These are phyloP conservation scores for Neurospora sublineolata DNA, from an alignment of 495 filamentous ascomycete species.

Conservation along the genomic window DNA sequence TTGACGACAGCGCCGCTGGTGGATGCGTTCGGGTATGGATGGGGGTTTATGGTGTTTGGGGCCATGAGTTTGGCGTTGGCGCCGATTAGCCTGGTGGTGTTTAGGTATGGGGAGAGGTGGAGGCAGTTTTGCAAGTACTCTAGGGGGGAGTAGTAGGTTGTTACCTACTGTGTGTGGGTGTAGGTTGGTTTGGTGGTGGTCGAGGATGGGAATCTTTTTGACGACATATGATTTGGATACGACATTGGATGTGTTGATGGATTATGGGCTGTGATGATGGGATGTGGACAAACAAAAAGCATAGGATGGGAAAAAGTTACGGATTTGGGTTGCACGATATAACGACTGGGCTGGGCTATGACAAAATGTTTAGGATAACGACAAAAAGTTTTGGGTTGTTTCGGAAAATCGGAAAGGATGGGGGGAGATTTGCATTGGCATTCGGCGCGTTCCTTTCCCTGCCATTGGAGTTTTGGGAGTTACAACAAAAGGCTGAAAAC, in stretches of 20 bases:
- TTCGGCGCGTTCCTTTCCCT: background rate
- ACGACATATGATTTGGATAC: background rate
- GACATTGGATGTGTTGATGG: background rate
- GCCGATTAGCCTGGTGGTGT: conserved; percentile 39
- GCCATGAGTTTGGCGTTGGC: conserved; percentile 27
- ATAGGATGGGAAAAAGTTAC: background rate
- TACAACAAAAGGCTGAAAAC: background rate
- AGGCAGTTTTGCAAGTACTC: conserved; percentile 39
- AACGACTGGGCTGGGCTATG: background rate
- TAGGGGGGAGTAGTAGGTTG: conserved; percentile 2
- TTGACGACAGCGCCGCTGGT: conserved; percentile 35
- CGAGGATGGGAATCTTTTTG: background rate
- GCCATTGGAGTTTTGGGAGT: background rate
- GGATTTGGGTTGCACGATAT: background rate
- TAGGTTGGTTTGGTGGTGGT: background rate
- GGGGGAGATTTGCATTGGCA: background rate
- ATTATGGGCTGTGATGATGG: background rate
- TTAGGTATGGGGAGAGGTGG: conserved; percentile 39
- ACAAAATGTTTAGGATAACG: background rate
- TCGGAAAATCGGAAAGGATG: background rate
- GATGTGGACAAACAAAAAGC: background rate
- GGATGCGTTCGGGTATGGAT: conserved; percentile 35
- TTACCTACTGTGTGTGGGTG: background rate
- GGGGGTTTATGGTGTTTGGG: conserved; percentile 35
- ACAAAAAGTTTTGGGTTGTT: background rate